Evolutionary conservation across 2,329 filamentous ascomycete genomes (phyloP).

Genomic region (Aspergillus sp.): DNA sequence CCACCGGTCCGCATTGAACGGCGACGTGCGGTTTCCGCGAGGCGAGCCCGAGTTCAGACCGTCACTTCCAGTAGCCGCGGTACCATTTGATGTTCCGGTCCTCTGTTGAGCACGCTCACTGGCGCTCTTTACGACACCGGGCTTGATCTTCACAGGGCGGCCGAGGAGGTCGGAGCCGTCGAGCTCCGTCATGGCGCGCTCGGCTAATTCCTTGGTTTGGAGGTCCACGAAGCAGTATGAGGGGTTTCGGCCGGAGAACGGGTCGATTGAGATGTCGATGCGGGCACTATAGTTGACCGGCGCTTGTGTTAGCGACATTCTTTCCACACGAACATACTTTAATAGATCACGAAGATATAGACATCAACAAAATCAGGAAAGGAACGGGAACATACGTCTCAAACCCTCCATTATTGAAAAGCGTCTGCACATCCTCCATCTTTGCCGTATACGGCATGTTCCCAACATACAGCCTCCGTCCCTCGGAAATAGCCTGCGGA

Average conservation of each 20-base stretch:
- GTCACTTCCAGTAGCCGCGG: neutral
- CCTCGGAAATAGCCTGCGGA: conserved; percentile 44
- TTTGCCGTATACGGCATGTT: conserved; percentile 61
- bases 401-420: conserved; percentile 51
- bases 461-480: conserved; percentile 57
- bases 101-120: conserved; percentile 34
- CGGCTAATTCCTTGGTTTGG: conserved; percentile 59
- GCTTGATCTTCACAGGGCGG: conserved; percentile 66
- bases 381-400: conserved; percentile 36
- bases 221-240: conserved; percentile 79
- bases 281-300: conserved; percentile 49
- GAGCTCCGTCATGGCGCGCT: conserved; percentile 61
- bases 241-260: conserved; percentile 70
- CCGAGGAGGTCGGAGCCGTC: conserved; percentile 60
- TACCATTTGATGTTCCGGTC: conserved; percentile 17
- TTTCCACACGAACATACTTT: neutral
- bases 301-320: neutral
- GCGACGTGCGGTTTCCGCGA: conserved; percentile 25
- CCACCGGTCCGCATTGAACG: conserved; percentile 48
- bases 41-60: conserved; percentile 20
- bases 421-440: conserved; percentile 52
- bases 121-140: conserved; percentile 61
- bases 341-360: neutral
- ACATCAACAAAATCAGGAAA: no score
- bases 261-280: conserved; percentile 71